Percentiles rank a stretch among this genome's conserved stretches.
phyloP scores from a whole-genome alignment of 2,329 filamentous ascomycete species.

The Coleophoma cylindrospora region DNA sequence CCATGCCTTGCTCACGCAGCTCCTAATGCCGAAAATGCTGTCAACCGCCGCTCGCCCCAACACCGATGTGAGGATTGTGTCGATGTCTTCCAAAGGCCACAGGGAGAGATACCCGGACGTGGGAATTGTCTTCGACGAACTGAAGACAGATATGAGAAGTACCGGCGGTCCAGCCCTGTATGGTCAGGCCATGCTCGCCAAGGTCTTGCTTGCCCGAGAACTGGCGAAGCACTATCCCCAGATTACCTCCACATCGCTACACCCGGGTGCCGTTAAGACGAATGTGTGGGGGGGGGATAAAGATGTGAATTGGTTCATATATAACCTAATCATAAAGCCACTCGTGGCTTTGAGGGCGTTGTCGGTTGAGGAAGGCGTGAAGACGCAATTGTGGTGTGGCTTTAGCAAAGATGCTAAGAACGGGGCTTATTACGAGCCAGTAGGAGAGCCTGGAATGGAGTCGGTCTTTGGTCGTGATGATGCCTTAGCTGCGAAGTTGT shows the following conservation, averaged over 20 bases:
- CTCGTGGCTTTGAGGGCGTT: background rate
- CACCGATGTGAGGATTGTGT: conserved; percentile 4
- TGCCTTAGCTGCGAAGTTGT: conserved; percentile 23
- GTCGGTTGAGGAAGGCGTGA: conserved; percentile 28
- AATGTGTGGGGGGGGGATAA: conserved; percentile 12
- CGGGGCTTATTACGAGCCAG: conserved; percentile 27
- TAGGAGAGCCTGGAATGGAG: conserved; percentile 21
- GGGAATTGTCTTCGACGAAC: conserved; percentile 22
- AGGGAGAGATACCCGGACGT: background rate
- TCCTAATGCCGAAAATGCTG: conserved; percentile 27
- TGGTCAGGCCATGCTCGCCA: conserved; percentile 41
- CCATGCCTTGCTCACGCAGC: conserved; percentile 6
- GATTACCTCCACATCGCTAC: conserved; percentile 29
- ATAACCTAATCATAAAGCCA: background rate
- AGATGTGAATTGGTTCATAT: background rate
- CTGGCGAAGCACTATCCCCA: conserved; percentile 31
- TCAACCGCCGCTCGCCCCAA: conserved; percentile 8
- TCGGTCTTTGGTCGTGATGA: conserved; percentile 11
- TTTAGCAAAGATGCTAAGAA: conserved; percentile 15
- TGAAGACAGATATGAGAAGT: conserved; percentile 16
- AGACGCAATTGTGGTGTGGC: conserved; percentile 34
- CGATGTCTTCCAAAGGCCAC: background rate
- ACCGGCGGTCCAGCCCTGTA: conserved; percentile 29
- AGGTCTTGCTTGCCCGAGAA: conserved; percentile 35
- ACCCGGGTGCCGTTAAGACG: conserved; percentile 35